Conservation (phyloP, 2,329 filamentous ascomycete species). For the Alternaria postmessia region DNA sequence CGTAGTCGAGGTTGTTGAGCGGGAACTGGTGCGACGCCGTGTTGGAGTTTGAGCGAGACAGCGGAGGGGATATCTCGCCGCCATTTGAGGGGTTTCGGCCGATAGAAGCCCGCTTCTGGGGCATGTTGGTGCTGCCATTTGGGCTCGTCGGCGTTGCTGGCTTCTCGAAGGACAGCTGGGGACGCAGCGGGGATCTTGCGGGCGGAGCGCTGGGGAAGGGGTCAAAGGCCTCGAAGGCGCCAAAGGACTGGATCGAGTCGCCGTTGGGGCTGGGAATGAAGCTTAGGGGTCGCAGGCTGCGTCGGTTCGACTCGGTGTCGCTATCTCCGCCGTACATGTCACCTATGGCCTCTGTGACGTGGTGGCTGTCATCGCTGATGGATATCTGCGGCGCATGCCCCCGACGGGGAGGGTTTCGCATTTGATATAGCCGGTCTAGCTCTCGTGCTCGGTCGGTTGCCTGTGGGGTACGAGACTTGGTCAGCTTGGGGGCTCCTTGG, state of each 20-base stretch:
- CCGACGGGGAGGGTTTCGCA: constrained; percentile 61
- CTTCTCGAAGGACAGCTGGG: constrained; percentile 37
- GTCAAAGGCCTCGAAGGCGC: constrained; percentile 39
- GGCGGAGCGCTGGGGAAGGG: constrained; percentile 51
- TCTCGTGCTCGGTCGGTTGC: constrained; percentile 54
- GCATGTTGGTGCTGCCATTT: constrained; percentile 27
- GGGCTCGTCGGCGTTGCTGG: constrained; percentile 23
- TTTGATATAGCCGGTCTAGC: constrained; percentile 59
- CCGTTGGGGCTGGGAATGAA: constrained; percentile 70
- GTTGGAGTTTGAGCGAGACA: constrained; percentile 50
- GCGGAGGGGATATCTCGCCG: constrained; percentile 47
- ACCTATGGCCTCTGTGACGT: constrained; percentile 93
- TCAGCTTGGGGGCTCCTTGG: constrained; percentile 34
- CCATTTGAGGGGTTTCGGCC: constrained; percentile 25
- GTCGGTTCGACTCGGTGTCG: constrained; percentile 60
- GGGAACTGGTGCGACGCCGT: constrained; percentile 69
- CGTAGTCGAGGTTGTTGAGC: constrained; percentile 85
- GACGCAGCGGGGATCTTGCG: constrained; percentile 51
- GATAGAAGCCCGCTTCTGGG: constrained; percentile 23
- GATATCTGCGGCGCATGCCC: constrained; percentile 69
- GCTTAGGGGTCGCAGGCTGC: constrained; percentile 74
- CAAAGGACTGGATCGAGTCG: constrained; percentile 53
- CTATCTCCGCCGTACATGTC: constrained; percentile 88
- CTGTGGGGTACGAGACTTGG: constrained; percentile 37
- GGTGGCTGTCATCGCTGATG: constrained; percentile 88